Evolutionary conservation across 495 filamentous ascomycete species (phyloP), one percentile per base, ranked within the genome.

Genomic region (Annulohypoxylon bovei): DNA sequence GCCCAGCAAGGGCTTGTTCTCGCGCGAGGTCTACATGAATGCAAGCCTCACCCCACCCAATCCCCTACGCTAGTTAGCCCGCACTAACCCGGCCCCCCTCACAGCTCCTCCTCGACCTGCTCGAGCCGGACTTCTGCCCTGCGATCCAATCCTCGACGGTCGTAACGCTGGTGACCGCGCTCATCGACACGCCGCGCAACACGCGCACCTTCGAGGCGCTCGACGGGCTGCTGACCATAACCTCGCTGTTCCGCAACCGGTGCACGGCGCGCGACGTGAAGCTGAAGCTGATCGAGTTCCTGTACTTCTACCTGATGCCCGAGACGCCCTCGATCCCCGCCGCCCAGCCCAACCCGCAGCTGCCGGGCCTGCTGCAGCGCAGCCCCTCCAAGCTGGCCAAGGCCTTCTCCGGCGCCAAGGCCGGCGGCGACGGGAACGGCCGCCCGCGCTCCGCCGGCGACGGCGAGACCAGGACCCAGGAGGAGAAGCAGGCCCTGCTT

Each of bases 221-320:
- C n/a, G 95, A 98, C 78, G 95, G 95, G 32, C 86, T 99, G 1
- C 85, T 96, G 12, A 96, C 95, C 1, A 87, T 98, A n/a, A 97
- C 95, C 22, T 94, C 91, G 6, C 85, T 98, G 6, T 98, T 98
- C 86, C 96, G 96, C 78, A 88, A 86, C 65, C 88, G 92, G 35
- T 86, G 88, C 70, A 97, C 94, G 4, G 87, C 88, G 12, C 87
- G 92, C 59, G 92, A 94, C 68, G 95, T 99, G 62, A 97, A 96
- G 78, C 87, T 97, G 70, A 93, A 94, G 73, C 86, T 97, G 8
- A 89, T 97, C 63, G 95, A 99, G 75, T 98, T 99, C 77, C 81
- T 99, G 4, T 97, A 98, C 80, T 98, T 98, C 80, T 99, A 98
- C 79, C 88, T 99, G 52, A 97, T 98, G 90, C 93, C 94, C 28